Evolutionary conservation across 208 protist genomes (phyloP).

Genomic region (Phytomonas sp.): DNA sequence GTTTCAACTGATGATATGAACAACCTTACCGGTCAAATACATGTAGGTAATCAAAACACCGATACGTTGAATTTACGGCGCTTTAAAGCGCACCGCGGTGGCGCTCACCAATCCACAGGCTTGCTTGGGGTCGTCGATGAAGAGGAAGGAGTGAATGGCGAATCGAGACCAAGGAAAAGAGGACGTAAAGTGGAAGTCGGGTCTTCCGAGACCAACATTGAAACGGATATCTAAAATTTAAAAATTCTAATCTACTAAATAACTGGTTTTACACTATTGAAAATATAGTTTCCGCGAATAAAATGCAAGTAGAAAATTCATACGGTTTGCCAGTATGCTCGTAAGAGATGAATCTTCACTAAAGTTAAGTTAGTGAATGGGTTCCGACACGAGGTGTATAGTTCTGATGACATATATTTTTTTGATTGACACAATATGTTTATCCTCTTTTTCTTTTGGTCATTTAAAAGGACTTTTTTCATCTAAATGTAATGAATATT

Average conservation of each 20-base stretch:
- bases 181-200: not conserved
- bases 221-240: not conserved
- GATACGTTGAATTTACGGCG: conserved; percentile 65
- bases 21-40: conserved; percentile 77
- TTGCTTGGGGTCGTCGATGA: not conserved
- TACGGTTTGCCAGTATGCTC: no score
- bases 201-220: not conserved
- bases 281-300: not conserved
- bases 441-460: not conserved
- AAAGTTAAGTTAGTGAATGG: no score
- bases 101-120: not conserved
- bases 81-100: conserved; percentile 70
- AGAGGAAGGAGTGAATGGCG: not conserved
- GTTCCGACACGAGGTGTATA: no score
- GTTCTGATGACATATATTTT: no score
- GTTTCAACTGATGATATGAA: conserved; percentile 58
- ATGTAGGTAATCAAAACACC: conserved; percentile 75
- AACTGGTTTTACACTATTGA: not conserved
- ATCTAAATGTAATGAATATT: not conserved
- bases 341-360: no score
- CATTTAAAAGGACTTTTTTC: not conserved
- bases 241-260: not conserved
- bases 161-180: not conserved
- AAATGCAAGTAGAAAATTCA: not conserved
- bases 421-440: no score